phyloP scores from a whole-genome alignment of 192 early-diverging fungal genomes.

The Gonapodya prolifera region DNA sequence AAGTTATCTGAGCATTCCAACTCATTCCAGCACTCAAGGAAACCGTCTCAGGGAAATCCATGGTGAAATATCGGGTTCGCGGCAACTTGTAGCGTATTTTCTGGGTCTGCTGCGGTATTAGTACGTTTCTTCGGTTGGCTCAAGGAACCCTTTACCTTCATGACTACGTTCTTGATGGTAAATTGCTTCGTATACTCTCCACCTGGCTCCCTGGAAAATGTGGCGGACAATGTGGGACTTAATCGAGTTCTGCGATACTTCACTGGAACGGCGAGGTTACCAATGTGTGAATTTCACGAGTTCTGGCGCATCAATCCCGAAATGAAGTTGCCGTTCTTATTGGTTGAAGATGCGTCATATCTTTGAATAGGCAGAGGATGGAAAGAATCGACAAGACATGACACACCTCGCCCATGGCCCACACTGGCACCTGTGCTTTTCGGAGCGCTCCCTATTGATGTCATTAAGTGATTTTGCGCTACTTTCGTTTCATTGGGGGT shows the following conservation, averaged over 20 bases:
- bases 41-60: slow-evolving; percentile 44
- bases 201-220: slow-evolving; percentile 34
- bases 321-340: neutral
- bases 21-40: slow-evolving; percentile 46
- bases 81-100: slow-evolving; percentile 47
- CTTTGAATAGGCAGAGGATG: neutral
- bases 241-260: neutral
- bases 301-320: neutral
- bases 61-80: slow-evolving; percentile 40
- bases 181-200: slow-evolving; percentile 37
- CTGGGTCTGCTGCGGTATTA: slow-evolving; percentile 21
- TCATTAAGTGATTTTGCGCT: neutral
- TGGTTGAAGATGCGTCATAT: too few species aligned
- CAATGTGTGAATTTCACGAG: neutral
- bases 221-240: neutral
- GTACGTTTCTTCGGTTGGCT: neutral
- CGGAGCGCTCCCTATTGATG: neutral
- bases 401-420: neutral
- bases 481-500: neutral
- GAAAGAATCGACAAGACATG: neutral
- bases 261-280: neutral
- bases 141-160: slow-evolving; percentile 18
- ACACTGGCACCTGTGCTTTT: neutral
- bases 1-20: slow-evolving; percentile 42
- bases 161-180: slow-evolving; percentile 38